Conservation (phyloP, 257 asterid genomes). For the Misopates orontium region DNA sequence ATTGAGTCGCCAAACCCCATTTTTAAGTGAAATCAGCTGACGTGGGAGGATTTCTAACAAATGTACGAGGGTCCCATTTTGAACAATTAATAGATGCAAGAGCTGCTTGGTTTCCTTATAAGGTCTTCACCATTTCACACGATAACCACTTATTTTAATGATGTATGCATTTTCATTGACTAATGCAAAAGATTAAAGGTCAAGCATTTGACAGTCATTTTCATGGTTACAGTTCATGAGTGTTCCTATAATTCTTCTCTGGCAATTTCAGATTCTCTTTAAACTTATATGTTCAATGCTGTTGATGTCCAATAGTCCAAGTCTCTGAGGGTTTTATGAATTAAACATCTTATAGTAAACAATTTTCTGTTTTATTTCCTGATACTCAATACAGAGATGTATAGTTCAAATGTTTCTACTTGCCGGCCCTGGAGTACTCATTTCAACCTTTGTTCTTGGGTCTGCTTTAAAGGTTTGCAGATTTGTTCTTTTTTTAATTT, state of each 20-base stretch:
- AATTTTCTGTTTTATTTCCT: conserved; percentile 11
- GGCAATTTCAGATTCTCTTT: background rate
- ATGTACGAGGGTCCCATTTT: no score
- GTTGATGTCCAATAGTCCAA: conserved; percentile 7
- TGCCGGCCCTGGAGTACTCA: conserved; percentile 97
- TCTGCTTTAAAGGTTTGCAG: conserved; percentile 71
- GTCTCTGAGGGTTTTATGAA: conserved; percentile 1
- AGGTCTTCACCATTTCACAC: no score
- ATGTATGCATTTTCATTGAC: no score
- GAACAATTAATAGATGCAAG: no score
- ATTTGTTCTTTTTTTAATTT: conserved; percentile 28
- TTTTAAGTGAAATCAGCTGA: no score
- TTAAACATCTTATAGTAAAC: conserved; percentile 16
- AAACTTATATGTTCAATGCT: conserved; percentile 18
- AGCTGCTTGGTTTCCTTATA: no score
- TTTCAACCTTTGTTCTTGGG: conserved; percentile 89
- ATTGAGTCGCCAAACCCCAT: no score
- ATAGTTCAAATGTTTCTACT: conserved; percentile 81
- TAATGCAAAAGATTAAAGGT: no score
- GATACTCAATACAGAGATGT: no score
- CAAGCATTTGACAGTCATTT: no score
- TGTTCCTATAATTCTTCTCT: background rate
- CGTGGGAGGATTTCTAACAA: no score
- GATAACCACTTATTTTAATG: no score
- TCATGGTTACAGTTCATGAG: background rate